Base-by-base conservation (phyloP, 2,329 filamentous ascomycete species). In the Trichoderma sp. region DNA sequence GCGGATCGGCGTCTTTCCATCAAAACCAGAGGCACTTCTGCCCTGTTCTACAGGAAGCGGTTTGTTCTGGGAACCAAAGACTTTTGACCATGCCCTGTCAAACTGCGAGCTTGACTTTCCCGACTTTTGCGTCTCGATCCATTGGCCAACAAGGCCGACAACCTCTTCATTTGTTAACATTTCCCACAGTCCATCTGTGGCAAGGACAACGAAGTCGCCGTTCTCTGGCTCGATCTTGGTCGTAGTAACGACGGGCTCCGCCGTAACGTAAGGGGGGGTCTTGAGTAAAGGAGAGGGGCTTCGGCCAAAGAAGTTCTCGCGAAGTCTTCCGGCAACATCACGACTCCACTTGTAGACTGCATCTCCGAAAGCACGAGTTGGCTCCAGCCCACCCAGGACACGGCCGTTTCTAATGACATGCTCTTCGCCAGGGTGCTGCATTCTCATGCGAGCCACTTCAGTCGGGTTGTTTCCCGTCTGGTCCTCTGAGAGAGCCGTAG, bases 131-230 rank as follows among this genome's bases (percentile, higher is more conserved):
- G 88, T 89, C 79, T 99, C 96, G 59, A 99, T 89, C 96, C 96
- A 99, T 79, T 97, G 93, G 18, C 95, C 96, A 5, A 99, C 96
- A 2, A 99, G 87, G 0, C 96, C 96, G 61, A 99, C 92, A 1
- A 97, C 96, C 82, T 99, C 96, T 77, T 99, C 96, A 75, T 98
- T 99, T 59, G 93, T 97, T 71, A 99, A 85, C 96, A 98, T 98
- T 81, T 99, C 96, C 96, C 96, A 99, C 0, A 99, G 85, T 4
- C 96, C 96, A 77, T 99, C 96, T 0, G 96, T 97, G 26, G 96
- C 96, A 85, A 99, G 90, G 71, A 99, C 95, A 14, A 99, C 85
- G 75, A 99, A 99, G 77, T 99, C 96, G 56, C 95, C 94, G 71
- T 92, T 92, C 66, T 93, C 88, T 1, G 96, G 96, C 74, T 95